phyloP scores from a whole-genome alignment of 2,329 filamentous ascomycete genomes.

The Setomelanomma holmii region DNA sequence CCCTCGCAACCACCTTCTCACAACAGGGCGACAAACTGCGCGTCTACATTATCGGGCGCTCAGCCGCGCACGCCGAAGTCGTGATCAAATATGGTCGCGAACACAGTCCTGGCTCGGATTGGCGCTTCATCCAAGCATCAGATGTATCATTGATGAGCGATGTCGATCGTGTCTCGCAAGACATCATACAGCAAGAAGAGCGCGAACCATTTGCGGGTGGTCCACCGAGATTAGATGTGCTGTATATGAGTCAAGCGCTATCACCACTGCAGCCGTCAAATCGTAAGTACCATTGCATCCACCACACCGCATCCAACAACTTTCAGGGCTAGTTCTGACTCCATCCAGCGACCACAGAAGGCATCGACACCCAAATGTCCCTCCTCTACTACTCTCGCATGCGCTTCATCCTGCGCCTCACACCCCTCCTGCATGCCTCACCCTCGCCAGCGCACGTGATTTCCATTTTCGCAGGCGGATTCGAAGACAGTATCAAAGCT shows the following conservation, averaged over 20 bases:
- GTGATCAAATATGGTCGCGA: constrained; percentile 37
- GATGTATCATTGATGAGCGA: constrained; percentile 45
- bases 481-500: constrained; percentile 34
- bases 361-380: constrained; percentile 42
- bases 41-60: constrained; percentile 55
- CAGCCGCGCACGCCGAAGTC: constrained; percentile 32
- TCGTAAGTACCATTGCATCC: constrained; percentile 44
- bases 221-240: constrained; percentile 40
- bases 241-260: constrained; percentile 42
- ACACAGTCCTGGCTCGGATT: constrained; percentile 39
- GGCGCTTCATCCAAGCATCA: constrained; percentile 40
- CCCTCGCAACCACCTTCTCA: constrained; percentile 23
- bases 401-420: constrained; percentile 49
- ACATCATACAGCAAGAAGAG: constrained; percentile 36
- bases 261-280: constrained; percentile 49
- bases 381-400: constrained; percentile 48
- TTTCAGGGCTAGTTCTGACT: constrained; percentile 27
- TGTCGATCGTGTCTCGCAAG: constrained; percentile 41
- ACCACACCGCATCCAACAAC: background rate
- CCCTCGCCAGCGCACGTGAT: constrained; percentile 33
- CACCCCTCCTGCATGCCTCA: constrained; percentile 41
- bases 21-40: constrained; percentile 34
- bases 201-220: constrained; percentile 23
- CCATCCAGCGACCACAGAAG: constrained; percentile 44
- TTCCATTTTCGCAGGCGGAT: constrained; percentile 44